Percentiles rank a stretch among this genome's conserved stretches.
phyloP scores from a whole-genome alignment of 176 grass and related monocot genomes.

The sorghum (Sorghum bicolor) region Sorghum_bicolor_NCBIv3 NC_012871.2:50010501-50011000 shows the following conservation, averaged over 20 bases:
- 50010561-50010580: constrained; percentile 27
- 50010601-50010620: constrained; percentile 96
- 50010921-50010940: constrained; percentile 84
- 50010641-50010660: constrained; percentile 99
- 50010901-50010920: constrained; percentile 57
- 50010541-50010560: not conserved
- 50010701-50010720: constrained; percentile 3
- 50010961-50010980: not conserved
- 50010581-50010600: constrained; percentile 54
- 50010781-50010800: constrained; percentile 76
- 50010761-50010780: constrained; percentile 98
- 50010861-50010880: constrained; percentile 37
- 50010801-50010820: constrained; percentile 51
- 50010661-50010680: constrained; percentile 94
- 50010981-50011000: not conserved
- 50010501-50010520: not conserved
- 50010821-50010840: not conserved
- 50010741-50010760: constrained; percentile 37
- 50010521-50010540: not conserved
- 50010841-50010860: constrained; percentile 15
- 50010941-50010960: constrained; percentile 38
- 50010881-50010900: constrained; percentile 71
- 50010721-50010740: constrained; percentile 18
- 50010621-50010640: constrained; percentile 73
- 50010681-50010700: not conserved